Base-by-base conservation (phyloP, 345 rosid genomes). In the Gynandropsis gynandra region DNA sequence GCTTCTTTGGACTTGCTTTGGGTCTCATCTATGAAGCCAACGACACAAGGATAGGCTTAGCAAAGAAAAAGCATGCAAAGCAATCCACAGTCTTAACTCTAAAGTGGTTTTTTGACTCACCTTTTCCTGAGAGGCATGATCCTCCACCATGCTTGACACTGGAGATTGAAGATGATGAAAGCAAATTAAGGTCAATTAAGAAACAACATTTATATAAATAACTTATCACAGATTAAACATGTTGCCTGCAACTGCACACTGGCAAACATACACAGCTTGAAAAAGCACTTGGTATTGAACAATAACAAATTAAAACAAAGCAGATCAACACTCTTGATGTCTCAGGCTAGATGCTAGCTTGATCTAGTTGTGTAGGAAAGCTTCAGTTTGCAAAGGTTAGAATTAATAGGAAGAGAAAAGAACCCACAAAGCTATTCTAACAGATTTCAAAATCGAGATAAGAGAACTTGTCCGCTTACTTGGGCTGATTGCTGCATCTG, bases 1-100 rank as follows among this genome's bases (percentile, higher is more conserved):
- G 79, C 69, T 68, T 88, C 70, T 67, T 82, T 32, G 62, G 59
- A 56, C 77, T 58, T 59, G 52, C 70, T 74, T 73, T 83, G 54
- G 68, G 62, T 59, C 66, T 76, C 50, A 61, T 37, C 95, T 85
- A 55, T 24, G 62, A 56, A 15, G 41, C 3, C 15, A 46, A 16
- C 0, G 17, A 45, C 52, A 36, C 35, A 21, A 13, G 16, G 49
- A 46, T 44, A 38, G 43, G 29, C 3, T 65, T 41, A 59, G 51
- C 24, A 0, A 11, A 46, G 34, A 27, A 52, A 13, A 9, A 17
- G n/a, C n/a, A 51, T 21, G 24, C 33, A 27, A 10, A 33, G 14
- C n/a, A 14, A 47, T 10, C 52, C 33, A 46, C 5, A 19, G 3
- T 43, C 33, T n/a, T n/a, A n/a, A n/a, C n/a, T n/a, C n/a, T 54